phyloP scores from a whole-genome alignment of 306 rosid genomes.

The Acacia melanoxylon region DNA sequence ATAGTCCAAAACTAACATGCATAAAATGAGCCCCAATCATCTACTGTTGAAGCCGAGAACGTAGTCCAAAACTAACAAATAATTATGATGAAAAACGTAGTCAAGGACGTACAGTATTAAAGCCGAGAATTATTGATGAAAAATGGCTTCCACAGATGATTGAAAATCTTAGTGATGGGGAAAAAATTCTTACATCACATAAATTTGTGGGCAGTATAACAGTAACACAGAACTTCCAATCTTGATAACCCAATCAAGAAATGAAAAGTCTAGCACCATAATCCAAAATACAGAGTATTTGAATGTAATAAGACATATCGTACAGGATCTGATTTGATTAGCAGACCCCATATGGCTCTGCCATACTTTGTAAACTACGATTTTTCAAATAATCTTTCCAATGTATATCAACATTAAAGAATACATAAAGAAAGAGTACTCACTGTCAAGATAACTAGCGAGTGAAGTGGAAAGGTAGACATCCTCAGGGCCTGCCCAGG shows the following conservation, averaged over 20 bases:
- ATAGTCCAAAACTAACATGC: conserved; percentile 1
- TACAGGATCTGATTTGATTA: not conserved
- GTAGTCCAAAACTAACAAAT: too few relatives aligned
- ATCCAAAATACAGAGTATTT: not conserved
- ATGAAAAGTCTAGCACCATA: not conserved
- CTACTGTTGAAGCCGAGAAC: not conserved
- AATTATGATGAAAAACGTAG: not conserved
- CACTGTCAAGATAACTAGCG: conserved; percentile 97
- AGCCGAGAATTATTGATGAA: conserved; percentile 13
- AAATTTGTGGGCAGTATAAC: not conserved
- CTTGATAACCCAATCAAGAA: not conserved
- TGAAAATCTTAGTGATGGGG: not conserved
- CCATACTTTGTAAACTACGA: not conserved
- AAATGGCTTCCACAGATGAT: conserved; percentile 2
- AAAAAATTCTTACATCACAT: not conserved
- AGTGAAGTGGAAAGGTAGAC: conserved; percentile 93
- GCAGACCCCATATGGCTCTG: not conserved
- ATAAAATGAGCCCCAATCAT: conserved; percentile 4
- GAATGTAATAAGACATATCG: not conserved
- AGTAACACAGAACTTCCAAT: not conserved
- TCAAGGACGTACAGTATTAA: conserved; percentile 6
- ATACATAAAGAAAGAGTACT: conserved; percentile 28
- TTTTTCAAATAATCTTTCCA: not conserved
- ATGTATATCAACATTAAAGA: conserved; percentile 7
- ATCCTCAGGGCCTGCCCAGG: conserved; percentile 98